A percentile compares a stretch with the other conserved stretches of the same genome.
phyloP scores from a whole-genome alignment of 495 filamentous ascomycete species.

The Xylaria scruposa region DNA sequence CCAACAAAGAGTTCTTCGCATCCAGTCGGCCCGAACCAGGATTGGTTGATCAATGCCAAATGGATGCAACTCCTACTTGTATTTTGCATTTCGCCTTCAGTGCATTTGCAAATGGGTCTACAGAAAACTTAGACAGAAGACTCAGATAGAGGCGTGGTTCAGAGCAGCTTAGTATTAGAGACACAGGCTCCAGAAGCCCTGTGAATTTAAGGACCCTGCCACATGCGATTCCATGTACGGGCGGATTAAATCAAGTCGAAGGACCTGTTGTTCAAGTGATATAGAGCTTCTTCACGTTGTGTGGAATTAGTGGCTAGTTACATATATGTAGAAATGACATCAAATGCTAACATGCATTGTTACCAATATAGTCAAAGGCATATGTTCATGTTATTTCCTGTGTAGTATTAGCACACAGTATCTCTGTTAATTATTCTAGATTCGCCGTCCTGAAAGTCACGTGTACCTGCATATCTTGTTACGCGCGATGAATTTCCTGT shows the following conservation, averaged over 20 bases:
- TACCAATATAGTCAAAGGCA: background rate
- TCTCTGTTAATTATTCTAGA: background rate
- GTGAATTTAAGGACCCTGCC: background rate
- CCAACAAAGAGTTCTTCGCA: background rate
- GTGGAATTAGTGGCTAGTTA: background rate
- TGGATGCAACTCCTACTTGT: background rate
- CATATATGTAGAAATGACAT: background rate
- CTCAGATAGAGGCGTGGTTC: no score
- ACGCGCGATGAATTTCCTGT: background rate
- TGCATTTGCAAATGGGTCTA: background rate
- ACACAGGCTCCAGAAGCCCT: background rate
- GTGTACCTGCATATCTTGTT: background rate
- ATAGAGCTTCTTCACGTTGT: background rate
- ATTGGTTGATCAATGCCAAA: background rate
- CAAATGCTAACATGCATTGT: background rate
- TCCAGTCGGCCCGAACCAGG: background rate
- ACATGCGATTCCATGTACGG: background rate
- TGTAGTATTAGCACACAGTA: background rate
- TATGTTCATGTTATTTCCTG: background rate
- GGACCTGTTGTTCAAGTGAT: background rate
- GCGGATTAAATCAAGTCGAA: background rate
- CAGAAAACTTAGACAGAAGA: background rate
- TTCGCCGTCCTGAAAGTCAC: background rate
- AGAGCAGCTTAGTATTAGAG: background rate
- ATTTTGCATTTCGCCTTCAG: background rate